Percentiles rank a stretch among this genome's conserved stretches.
These are phyloP conservation scores for Bruguiera hainesii DNA, from an alignment of 441 rosid species.

Conservation along the genomic window DNA sequence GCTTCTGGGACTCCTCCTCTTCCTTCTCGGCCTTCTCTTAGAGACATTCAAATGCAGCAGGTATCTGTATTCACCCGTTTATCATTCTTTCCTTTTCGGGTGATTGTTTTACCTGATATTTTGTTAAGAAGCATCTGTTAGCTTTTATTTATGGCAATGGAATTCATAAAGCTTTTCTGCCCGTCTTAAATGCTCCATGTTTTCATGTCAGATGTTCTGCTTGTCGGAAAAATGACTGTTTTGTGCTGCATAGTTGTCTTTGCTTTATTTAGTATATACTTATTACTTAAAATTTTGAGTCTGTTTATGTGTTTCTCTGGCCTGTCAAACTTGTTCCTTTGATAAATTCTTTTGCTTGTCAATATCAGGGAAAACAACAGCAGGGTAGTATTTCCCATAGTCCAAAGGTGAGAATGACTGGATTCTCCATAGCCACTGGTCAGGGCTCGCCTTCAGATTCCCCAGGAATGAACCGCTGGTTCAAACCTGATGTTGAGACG, in stretches of 20 bases:
- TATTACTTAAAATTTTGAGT: background rate
- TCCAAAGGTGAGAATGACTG: constrained; percentile 73
- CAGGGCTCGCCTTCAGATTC: constrained; percentile 90
- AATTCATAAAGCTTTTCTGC: background rate
- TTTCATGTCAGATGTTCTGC: background rate
- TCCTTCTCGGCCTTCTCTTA: constrained; percentile 73
- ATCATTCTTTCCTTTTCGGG: background rate
- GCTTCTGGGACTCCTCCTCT: constrained; percentile 79
- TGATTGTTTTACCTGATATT: background rate
- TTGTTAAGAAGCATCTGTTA: background rate
- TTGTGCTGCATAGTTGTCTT: background rate
- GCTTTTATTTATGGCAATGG: background rate
- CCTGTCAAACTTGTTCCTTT: background rate
- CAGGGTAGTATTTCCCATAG: constrained; percentile 51
- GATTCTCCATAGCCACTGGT: constrained; percentile 57
- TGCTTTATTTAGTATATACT: too few species aligned
- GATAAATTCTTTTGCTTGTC: background rate
- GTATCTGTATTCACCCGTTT: constrained; percentile 25
- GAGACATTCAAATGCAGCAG: constrained; percentile 98
- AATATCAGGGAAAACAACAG: constrained; percentile 57
- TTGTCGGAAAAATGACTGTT: background rate
- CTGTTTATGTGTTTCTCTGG: background rate
- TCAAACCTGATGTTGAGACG: constrained; percentile 70
- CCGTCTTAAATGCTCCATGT: background rate
- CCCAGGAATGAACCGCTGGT: constrained; percentile 89